Evolutionary conservation across 495 filamentous ascomycete species (phyloP).

Genomic region (Podospora anserina): DNA sequence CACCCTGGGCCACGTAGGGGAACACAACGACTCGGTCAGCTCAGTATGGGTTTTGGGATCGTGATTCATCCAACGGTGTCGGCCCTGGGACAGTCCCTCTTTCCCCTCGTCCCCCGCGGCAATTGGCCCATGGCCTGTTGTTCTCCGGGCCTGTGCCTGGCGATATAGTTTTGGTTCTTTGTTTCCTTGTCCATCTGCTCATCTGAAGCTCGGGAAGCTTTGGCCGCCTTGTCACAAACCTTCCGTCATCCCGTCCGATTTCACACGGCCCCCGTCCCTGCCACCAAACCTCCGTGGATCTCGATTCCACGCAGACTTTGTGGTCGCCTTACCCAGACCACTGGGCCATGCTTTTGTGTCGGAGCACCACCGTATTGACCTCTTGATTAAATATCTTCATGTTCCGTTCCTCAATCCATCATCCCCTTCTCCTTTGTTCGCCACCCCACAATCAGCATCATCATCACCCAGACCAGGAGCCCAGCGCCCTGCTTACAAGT

Average conservation of each 20-base stretch:
- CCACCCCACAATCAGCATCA: background rate
- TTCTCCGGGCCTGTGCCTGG: slow-evolving; percentile 5
- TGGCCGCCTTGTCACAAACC: slow-evolving; percentile 7
- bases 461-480: background rate
- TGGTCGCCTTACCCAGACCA: background rate
- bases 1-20: background rate
- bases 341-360: background rate
- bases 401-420: background rate
- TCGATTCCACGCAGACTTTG: slow-evolving; percentile 5
- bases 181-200: background rate
- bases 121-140: background rate
- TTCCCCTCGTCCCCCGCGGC: background rate
- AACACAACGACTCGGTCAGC: slow-evolving; percentile 2
- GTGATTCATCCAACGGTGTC: background rate
- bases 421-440: background rate
- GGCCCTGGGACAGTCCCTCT: background rate
- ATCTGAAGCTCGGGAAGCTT: slow-evolving; percentile 9
- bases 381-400: slow-evolving; percentile 5
- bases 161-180: slow-evolving; percentile 1
- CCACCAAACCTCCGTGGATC: background rate
- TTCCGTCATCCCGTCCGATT: slow-evolving; percentile 11
- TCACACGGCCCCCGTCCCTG: slow-evolving; percentile 5
- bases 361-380: background rate
- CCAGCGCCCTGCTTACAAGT: background rate
- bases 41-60: background rate